Evolutionary conservation across 192 early-diverging fungal genomes (phyloP).

Genomic region (Coemansia sp.): DNA sequence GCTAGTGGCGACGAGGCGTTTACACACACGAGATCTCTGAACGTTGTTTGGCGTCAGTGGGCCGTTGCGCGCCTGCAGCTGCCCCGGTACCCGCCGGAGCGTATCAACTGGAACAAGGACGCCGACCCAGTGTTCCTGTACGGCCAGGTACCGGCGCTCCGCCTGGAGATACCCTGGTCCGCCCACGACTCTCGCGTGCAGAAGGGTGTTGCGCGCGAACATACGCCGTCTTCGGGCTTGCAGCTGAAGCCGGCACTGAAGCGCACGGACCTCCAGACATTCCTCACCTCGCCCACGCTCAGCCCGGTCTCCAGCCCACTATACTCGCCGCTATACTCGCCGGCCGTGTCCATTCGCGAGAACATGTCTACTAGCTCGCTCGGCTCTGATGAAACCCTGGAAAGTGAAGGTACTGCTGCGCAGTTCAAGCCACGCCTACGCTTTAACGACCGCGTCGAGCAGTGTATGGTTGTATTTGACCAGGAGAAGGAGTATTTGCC

Average conservation of each 20-base stretch:
- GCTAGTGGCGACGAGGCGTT: constrained; percentile 27
- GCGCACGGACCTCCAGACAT: constrained; percentile 43
- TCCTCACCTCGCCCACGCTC: constrained; percentile 40
- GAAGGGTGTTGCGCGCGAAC: background rate
- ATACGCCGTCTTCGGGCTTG: background rate
- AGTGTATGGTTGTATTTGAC: constrained; percentile 50
- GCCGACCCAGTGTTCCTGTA: constrained; percentile 49
- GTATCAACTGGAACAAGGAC: constrained; percentile 51
- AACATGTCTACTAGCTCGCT: constrained; percentile 45
- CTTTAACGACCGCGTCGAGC: constrained; percentile 51
- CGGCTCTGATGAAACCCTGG: constrained; percentile 33
- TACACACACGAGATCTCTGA: constrained; percentile 35
- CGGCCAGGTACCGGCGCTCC: constrained; percentile 38
- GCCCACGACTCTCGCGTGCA: constrained; percentile 8
- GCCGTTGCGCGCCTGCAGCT: constrained; percentile 33
- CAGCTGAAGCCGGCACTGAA: constrained; percentile 40
- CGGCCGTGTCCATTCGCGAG: constrained; percentile 41
- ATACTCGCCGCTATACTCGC: constrained; percentile 26
- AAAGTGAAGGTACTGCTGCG: constrained; percentile 20
- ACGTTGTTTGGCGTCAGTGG: constrained; percentile 47
- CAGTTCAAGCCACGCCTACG: constrained; percentile 35
- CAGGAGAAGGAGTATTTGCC: constrained; percentile 48
- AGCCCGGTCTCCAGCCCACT: constrained; percentile 36
- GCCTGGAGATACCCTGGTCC: constrained; percentile 37
- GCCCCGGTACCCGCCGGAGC: constrained; percentile 40